Conservation (phyloP, 805 yeast species). For the Cyberlindnera euphorbiae region DNA sequence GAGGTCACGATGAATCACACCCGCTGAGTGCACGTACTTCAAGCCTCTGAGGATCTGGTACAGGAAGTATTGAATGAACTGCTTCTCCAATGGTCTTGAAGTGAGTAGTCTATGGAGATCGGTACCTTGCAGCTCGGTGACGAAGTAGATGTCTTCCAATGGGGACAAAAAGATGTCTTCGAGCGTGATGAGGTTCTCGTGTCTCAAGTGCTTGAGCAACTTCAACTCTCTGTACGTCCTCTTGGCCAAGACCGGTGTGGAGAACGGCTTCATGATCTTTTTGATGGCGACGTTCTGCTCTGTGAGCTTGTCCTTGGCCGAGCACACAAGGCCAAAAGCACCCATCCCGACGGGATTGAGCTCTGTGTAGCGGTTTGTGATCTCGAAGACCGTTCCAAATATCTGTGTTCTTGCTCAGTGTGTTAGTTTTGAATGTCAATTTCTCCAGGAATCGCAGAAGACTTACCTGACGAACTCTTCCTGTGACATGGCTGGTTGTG, state of each 20-base stretch:
- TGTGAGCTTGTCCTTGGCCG: slow-evolving; percentile 88
- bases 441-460: too few relatives aligned
- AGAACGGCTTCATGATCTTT: slow-evolving; percentile 95
- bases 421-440: too few relatives aligned
- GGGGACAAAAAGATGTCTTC: slow-evolving; percentile 95
- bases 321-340: slow-evolving; percentile 96
- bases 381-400: slow-evolving; percentile 92
- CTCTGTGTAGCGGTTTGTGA: slow-evolving; percentile 84
- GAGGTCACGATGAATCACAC: slow-evolving; percentile 85
- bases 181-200: slow-evolving; percentile 88
- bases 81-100: slow-evolving; percentile 91
- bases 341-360: slow-evolving; percentile 99
- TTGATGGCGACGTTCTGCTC: slow-evolving; percentile 94
- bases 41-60: slow-evolving; percentile 90
- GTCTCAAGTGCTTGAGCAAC: slow-evolving; percentile 85
- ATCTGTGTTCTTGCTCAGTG: slow-evolving; percentile 95
- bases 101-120: slow-evolving; percentile 89
- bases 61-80: slow-evolving; percentile 92
- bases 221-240: slow-evolving; percentile 95
- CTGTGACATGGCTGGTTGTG: slow-evolving; percentile 6
- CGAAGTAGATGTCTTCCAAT: slow-evolving; percentile 91
- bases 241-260: slow-evolving; percentile 91
- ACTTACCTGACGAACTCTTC: slow-evolving; percentile 10
- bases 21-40: slow-evolving; percentile 88
- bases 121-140: slow-evolving; percentile 95